These are phyloP conservation scores for Quillaja saponaria DNA, from an alignment of 306 rosid species.

Conservation along the genomic window DNA sequence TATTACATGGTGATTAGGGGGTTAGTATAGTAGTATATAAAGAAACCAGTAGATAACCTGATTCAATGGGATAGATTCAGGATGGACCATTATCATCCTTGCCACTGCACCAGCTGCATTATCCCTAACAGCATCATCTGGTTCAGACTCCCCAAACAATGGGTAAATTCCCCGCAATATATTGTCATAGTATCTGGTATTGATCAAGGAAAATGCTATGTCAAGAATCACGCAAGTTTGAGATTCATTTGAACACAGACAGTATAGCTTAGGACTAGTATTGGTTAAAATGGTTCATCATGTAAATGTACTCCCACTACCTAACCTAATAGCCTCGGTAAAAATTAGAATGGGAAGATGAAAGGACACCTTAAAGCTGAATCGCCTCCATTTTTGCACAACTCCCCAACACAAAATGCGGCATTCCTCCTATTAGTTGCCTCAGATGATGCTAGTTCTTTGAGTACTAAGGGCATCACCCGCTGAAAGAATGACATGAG, in stretches of 20 bases:
- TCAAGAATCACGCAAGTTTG: constrained; percentile 29
- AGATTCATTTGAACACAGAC: constrained; percentile 20
- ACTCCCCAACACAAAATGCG: constrained; percentile 98
- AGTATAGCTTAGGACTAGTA: background rate
- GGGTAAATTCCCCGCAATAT: constrained; percentile 84
- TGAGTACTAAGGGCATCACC: constrained; percentile 83
- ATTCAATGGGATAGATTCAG: constrained; percentile 83
- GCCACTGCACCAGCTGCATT: constrained; percentile 99
- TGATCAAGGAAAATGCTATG: constrained; percentile 41
- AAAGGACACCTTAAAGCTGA: constrained; percentile 82
- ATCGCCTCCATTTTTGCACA: constrained; percentile 91
- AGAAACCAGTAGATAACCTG: constrained; percentile 53
- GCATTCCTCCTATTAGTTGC: constrained; percentile 97
- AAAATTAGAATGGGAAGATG: constrained; percentile 12
- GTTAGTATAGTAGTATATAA: background rate
- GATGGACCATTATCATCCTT: constrained; percentile 97
- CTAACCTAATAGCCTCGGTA: constrained; percentile 7
- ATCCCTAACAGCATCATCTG: constrained; percentile 96
- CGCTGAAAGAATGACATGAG: constrained; percentile 53
- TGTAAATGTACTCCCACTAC: background rate
- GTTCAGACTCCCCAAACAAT: constrained; percentile 90
- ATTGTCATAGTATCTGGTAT: constrained; percentile 72
- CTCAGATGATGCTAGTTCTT: constrained; percentile 83
- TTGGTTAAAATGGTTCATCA: constrained; percentile 18
- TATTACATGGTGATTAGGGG: constrained; percentile 4